Base-by-base conservation (phyloP, 1,284 basidiomycete genomes). In the Volvariella volvacea region DNA sequence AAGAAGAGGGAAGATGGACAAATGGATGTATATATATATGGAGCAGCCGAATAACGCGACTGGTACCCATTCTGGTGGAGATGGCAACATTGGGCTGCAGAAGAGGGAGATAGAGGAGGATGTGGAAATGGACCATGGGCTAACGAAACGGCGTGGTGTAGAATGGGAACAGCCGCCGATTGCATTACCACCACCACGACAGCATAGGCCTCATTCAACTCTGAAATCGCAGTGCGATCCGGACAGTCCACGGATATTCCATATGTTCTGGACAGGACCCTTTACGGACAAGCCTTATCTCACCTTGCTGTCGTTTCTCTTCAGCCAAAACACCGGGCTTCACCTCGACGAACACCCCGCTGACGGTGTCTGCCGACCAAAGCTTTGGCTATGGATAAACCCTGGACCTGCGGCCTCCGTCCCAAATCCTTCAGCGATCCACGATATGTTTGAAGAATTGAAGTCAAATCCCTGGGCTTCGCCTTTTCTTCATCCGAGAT, bases 341-440 rank as follows among this genome's bases (percentile, higher is more conserved):
- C 77, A 86, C 55, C 57, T 73, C 10, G 54, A 64, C 15, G 58
- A 59, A 15, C 64, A 66, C 47, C 59, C 66, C 15, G 52, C 57
- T 21, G 59, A 67, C n/a, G 57, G 53, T 4, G 57, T 61, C 2
- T 91, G 88, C 57, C 71, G 83, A 41, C 83, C 88, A 0, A 77
- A 88, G 53, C 82, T 92, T 55, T 92, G 88, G 88, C 66, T 92
- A 44, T 92, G 90, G 90, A 90, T 92, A 59, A 92, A 90, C 53
- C 88, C 65, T 59, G 88, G 88, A 55, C 83, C 64, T 50, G 86
- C 66, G 55, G 76, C 78, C 1, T 72, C 82, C 2, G 73, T 88
- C 0, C 87, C 84, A 2, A 88, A 89, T 55, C 78, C 80, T 22
- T 71, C 72, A 25, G 88, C 86, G 3, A 64, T 75, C 46, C 64